Evolutionary conservation across 2,329 filamentous ascomycete genomes (phyloP), one percentile per base, ranked within the genome.

Genomic region (Lecanicillium sp.): DNA sequence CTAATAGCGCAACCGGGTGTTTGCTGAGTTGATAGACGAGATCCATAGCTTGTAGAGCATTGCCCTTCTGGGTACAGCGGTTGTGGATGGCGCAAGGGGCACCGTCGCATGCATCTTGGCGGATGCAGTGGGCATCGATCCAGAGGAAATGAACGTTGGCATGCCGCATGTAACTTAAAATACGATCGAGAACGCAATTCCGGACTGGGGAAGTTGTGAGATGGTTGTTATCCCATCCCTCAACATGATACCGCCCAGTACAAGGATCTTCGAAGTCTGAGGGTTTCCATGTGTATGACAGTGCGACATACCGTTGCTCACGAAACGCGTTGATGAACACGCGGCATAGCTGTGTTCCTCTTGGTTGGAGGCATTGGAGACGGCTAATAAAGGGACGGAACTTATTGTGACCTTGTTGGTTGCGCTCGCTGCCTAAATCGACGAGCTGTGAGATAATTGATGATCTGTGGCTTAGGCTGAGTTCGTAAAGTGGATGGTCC

Each of bases 21-120:
- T 47, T 25, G 14, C 56, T 59, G 4, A 47, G 39, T 4, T 50
- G 47, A 29, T 60, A 60, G 11, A 60, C 53, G 3, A 55, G 47
- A 5, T 60, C 56, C 57, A 60, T 60, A 1, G 51, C 49, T 36
- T 53, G 49, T 3, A 60, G 22, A 3, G 49, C 55, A 6, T 51
- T 39, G 7, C 44, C 41, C 30, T 57, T 57, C 30, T 52, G 29
- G n/a, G 39, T 40, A 37, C 52, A 54, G 7, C 39, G 39, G 4
- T 7, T 12, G 17, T 56, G 46, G 2, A 28, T 32, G 17, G 12
- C 17, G 28, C 47, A 52, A 12, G 33, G 5, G 2, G 17, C 5
- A 13, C 39, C 28, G 18, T 42, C 38, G 44, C 52, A 56, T 9
- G 39, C 41, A 17, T 47, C 43, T 37, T 56, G 53, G 0, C 42